Conservation (phyloP, 495 filamentous ascomycete species). For the Symbiotaphrina buchneri region DNA sequence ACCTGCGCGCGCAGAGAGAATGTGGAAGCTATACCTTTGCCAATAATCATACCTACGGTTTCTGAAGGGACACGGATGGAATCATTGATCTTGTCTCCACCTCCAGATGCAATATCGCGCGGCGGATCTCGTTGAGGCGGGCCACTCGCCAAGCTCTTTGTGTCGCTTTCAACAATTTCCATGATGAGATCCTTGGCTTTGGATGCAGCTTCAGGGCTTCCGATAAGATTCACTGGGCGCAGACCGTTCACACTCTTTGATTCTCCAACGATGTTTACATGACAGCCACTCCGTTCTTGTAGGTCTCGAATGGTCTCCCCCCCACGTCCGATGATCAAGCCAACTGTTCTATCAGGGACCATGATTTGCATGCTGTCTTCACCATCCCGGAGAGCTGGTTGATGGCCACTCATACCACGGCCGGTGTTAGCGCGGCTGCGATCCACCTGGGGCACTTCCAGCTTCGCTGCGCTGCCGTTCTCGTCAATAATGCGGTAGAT, state of each 20-base stretch:
- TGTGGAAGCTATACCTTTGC: constrained; percentile 28
- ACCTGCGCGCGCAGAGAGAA: constrained; percentile 5
- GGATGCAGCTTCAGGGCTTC: constrained; percentile 36
- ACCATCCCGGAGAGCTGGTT: constrained; percentile 36
- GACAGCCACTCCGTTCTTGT: constrained; percentile 63
- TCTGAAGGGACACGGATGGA: constrained; percentile 63
- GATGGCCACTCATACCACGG: constrained; percentile 9
- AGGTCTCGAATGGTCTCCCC: constrained; percentile 79
- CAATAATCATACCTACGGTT: constrained; percentile 79
- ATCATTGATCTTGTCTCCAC: constrained; percentile 46
- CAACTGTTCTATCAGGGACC: constrained; percentile 75
- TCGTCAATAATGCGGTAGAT: constrained; percentile 69
- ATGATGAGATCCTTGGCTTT: constrained; percentile 59
- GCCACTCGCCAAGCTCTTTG: constrained; percentile 23
- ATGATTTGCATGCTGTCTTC: constrained; percentile 66
- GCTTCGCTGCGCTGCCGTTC: constrained; percentile 36
- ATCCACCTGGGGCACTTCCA: constrained; percentile 10
- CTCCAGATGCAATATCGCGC: constrained; percentile 11
- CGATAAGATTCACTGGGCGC: constrained; percentile 68
- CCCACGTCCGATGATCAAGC: constrained; percentile 64
- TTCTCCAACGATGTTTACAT: constrained; percentile 76
- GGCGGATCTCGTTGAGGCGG: constrained; percentile 6
- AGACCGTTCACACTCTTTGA: constrained; percentile 68
- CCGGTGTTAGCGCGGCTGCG: constrained; percentile 7
- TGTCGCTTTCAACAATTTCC: constrained; percentile 76